Evolutionary conservation across 164 flowering plant species (phyloP).

Genomic region (Houttuynia cordata): DNA sequence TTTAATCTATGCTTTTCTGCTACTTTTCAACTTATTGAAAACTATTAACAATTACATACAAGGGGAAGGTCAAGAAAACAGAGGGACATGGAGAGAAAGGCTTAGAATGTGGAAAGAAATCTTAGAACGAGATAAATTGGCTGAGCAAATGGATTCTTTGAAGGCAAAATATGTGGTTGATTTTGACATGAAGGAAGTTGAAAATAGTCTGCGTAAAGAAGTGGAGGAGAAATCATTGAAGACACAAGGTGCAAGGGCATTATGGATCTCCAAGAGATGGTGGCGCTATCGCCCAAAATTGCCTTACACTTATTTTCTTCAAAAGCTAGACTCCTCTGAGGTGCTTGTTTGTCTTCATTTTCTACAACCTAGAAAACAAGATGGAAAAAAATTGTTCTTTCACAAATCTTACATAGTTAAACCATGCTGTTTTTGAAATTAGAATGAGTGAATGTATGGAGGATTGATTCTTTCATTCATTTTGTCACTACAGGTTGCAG

Average conservation of each 20-base stretch:
- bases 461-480: too few relatives aligned
- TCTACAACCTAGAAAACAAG: background rate
- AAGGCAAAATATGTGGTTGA: conserved; percentile 71
- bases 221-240: conserved; percentile 43
- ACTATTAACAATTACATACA: background rate
- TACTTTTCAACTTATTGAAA: background rate
- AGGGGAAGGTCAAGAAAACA: conserved; percentile 30
- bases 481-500: conserved; percentile 52
- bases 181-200: conserved; percentile 96
- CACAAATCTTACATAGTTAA: background rate
- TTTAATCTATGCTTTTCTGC: too few relatives aligned
- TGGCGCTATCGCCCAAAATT: conserved; percentile 98
- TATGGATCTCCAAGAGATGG: conserved; percentile 98
- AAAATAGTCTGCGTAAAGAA: conserved; percentile 79
- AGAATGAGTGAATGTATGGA: background rate
- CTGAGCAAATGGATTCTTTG: conserved; percentile 51
- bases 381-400: background rate
- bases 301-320: conserved; percentile 88
- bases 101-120: conserved; percentile 63
- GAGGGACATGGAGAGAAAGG: conserved; percentile 76
- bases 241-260: conserved; percentile 53
- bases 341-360: conserved; percentile 20
- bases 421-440: too few relatives aligned
- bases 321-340: conserved; percentile 87
- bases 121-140: conserved; percentile 48